phyloP scores from a whole-genome alignment of 2,329 filamentous ascomycete genomes.

The Exophiala xenobiotica region DNA sequence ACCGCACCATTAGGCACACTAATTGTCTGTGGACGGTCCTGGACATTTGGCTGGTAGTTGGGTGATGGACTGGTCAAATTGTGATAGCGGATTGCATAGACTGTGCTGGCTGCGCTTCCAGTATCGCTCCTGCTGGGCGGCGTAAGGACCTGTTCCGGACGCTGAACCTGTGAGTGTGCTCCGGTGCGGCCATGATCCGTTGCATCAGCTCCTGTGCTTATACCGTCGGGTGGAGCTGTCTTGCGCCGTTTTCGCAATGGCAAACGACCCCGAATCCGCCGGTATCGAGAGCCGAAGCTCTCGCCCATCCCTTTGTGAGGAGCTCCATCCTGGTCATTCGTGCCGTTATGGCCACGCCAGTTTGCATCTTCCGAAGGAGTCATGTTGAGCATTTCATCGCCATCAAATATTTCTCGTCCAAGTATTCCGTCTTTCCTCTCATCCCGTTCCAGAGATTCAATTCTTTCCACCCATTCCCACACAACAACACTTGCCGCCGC shows the following conservation, averaged over 20 bases:
- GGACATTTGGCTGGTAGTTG: slow-evolving; percentile 14
- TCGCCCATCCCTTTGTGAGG: slow-evolving; percentile 12
- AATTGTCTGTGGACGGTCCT: background rate
- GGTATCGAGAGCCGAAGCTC: slow-evolving; percentile 11
- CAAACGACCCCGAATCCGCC: slow-evolving; percentile 16
- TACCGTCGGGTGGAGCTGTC: slow-evolving; percentile 19
- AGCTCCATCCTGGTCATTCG: slow-evolving; percentile 10
- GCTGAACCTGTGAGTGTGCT: slow-evolving; percentile 40
- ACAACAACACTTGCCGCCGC: slow-evolving; percentile 94
- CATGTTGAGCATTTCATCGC: slow-evolving; percentile 83
- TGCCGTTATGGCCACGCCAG: slow-evolving; percentile 38
- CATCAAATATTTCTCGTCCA: slow-evolving; percentile 87
- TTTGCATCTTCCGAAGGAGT: slow-evolving; percentile 59
- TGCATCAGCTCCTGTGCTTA: slow-evolving; percentile 20
- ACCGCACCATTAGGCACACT: slow-evolving; percentile 4
- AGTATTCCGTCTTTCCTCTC: slow-evolving; percentile 92
- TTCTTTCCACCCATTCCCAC: slow-evolving; percentile 97
- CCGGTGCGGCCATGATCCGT: slow-evolving; percentile 32
- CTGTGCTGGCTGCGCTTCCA: slow-evolving; percentile 61
- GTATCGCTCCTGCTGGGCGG: slow-evolving; percentile 62
- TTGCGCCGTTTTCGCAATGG: slow-evolving; percentile 22
- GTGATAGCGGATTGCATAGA: slow-evolving; percentile 64
- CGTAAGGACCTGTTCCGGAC: slow-evolving; percentile 44
- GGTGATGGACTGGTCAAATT: slow-evolving; percentile 51
- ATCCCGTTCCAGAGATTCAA: slow-evolving; percentile 86